phyloP scores from a whole-genome alignment of 2,329 filamentous ascomycete genomes.

The Salinomyces thailandicus region DNA sequence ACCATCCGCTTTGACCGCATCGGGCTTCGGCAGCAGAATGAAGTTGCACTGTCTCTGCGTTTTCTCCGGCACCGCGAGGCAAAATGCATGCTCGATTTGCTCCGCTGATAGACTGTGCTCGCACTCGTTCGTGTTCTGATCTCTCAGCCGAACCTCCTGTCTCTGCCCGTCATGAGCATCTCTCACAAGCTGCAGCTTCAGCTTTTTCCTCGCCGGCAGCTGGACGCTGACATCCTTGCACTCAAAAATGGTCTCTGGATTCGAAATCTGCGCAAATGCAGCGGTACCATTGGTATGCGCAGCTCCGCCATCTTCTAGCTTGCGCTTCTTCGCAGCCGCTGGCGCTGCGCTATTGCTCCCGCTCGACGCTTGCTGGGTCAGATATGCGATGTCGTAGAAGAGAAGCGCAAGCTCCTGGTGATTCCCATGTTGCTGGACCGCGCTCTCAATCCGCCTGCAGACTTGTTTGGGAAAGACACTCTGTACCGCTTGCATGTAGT shows the following conservation, averaged over 20 bases:
- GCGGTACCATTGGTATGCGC: neutral
- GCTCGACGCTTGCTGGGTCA: constrained; percentile 5
- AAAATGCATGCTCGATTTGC: constrained; percentile 48
- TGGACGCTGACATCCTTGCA: constrained; percentile 50
- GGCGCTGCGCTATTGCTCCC: constrained; percentile 21
- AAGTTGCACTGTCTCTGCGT: constrained; percentile 54
- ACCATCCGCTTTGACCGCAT: constrained; percentile 29
- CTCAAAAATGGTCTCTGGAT: constrained; percentile 27
- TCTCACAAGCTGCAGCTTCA: constrained; percentile 46
- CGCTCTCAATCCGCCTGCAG: constrained; percentile 2
- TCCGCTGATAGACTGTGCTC: constrained; percentile 39
- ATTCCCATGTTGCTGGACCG: constrained; percentile 3
- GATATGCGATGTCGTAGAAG: constrained; percentile 4
- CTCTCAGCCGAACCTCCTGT: constrained; percentile 19
- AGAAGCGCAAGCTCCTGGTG: constrained; percentile 3
- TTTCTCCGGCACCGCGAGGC: constrained; percentile 54
- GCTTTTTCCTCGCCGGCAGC: constrained; percentile 53
- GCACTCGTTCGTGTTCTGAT: constrained; percentile 17
- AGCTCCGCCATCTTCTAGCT: constrained; percentile 33
- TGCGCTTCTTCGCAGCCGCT: constrained; percentile 36
- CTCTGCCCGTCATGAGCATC: constrained; percentile 17
- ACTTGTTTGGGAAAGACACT: constrained; percentile 1
- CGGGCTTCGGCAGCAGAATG: constrained; percentile 46
- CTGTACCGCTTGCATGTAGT: neutral
- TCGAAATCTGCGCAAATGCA: neutral